Evolutionary conservation across 1,139 yeast genomes (phyloP), one percentile per base, ranked within the genome.

Genomic region (Sugiyamaella neomexicana): DNA sequence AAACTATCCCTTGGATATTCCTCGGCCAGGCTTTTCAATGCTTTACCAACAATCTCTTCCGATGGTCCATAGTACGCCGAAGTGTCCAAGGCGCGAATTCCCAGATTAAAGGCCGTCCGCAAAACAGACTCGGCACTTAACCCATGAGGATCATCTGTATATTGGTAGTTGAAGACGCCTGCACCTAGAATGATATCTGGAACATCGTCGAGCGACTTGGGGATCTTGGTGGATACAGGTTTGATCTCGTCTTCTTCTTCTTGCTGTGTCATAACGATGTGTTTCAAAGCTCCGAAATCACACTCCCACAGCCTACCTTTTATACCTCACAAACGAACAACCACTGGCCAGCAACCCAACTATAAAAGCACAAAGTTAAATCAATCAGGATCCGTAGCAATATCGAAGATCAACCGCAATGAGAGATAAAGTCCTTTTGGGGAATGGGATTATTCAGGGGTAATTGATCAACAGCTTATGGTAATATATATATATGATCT

Each of bases 41-140:
- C 93, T 8, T 75, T 60, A 0, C 98, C 98, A 2, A 89, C 69
- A 25, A 90, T 66, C 34, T 72, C 77, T 66, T 91, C 98, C 3
- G 96, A 87, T 0, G 90, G 90, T 0, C 97, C 98, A 66, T 91
- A 91, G 70, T 89, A 91, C 1, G 97, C 96, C 0, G 96, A 86
- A 0, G 97, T 89, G 67, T 93, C 98, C 42, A 91, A 74, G 1
- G 96, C 95, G 50, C 79, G 79, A 57, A 89, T 74, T 0, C 97
- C 97, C 25, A 75, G 68, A 20, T 74, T 72, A 63, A 89, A 85
- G 0, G 93, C 95, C 16, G 70, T 65, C 47, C 73, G 69, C 25
- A 91, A 66, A 53, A 91, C 79, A 0, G 79, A 81, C 3, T 72
- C 74, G 10, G 84, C 77, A 1, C 89, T 85, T 40, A 88, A 62